Conservation (phyloP, 208 protist genomes). For the Trichomonas tenax region DNA sequence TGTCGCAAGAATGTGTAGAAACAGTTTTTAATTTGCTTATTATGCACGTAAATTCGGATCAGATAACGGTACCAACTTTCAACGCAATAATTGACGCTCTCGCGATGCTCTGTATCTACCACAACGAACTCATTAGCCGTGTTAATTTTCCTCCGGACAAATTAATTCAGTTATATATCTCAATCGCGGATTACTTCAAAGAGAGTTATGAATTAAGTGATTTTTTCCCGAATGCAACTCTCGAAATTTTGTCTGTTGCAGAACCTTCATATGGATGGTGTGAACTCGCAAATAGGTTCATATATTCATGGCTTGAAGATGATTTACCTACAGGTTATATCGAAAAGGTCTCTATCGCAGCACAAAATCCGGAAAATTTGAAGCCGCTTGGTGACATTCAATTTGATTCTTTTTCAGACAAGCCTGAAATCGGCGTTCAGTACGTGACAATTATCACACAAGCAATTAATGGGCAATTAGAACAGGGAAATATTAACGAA, state of each 20-base stretch:
- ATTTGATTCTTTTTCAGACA: neutral
- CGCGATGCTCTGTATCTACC: neutral
- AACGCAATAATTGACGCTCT: neutral
- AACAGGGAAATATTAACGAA: neutral
- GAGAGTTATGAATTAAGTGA: neutral
- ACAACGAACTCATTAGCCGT: neutral
- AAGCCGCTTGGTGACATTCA: neutral
- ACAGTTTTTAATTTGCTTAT: neutral
- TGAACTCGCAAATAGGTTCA: neutral
- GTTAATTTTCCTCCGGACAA: neutral
- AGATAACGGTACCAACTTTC: neutral
- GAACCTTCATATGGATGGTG: neutral
- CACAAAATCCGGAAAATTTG: neutral
- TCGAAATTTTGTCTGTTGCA: neutral
- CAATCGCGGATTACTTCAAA: neutral
- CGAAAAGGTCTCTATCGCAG: neutral
- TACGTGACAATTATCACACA: neutral
- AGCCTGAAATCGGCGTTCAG: neutral
- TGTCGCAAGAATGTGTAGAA: neutral
- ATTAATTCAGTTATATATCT: neutral
- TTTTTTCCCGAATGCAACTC: neutral
- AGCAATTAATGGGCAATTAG: neutral
- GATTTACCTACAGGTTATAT: neutral
- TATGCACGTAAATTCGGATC: neutral
- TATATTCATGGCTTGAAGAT: neutral